Percentiles rank a stretch among this genome's conserved stretches.
Conservation (phyloP, 2,329 filamentous ascomycete genomes). For the Daldinia sp. region DNA sequence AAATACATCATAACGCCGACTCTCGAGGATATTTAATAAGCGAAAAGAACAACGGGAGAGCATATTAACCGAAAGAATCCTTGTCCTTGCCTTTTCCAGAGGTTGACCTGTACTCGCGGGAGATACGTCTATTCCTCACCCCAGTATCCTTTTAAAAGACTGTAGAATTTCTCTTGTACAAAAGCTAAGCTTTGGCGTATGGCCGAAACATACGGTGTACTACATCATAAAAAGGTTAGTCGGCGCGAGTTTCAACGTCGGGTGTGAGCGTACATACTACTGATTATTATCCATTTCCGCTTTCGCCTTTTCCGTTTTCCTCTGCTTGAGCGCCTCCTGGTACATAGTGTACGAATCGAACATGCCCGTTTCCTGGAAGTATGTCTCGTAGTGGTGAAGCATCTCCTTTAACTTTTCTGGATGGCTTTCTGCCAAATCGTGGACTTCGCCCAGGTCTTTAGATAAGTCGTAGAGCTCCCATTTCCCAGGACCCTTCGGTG, state of each 20-base stretch:
- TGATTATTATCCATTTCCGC: background rate
- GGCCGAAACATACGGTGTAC: conserved; percentile 6
- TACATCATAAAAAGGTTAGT: background rate
- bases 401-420: conserved; percentile 32
- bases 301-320: conserved; percentile 6
- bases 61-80: too few species aligned
- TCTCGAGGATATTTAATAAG: background rate
- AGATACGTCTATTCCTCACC: conserved; percentile 8
- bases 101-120: background rate
- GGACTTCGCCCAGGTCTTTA: conserved; percentile 29
- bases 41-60: background rate
- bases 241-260: background rate
- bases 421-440: conserved; percentile 27
- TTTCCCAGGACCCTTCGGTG: conserved; percentile 28
- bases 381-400: conserved; percentile 33
- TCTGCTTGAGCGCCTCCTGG: conserved; percentile 25
- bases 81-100: background rate
- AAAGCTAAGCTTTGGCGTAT: conserved; percentile 12
- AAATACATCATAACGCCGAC: background rate
- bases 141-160: conserved; percentile 22
- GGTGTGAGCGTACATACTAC: conserved; percentile 12
- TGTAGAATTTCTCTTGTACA: conserved; percentile 8
- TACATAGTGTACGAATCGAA: conserved; percentile 36
- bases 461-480: conserved; percentile 36
- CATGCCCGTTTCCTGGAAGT: conserved; percentile 37